phyloP scores from a whole-genome alignment of 768 basidiomycete species.

The Tricholomella constricta region DNA sequence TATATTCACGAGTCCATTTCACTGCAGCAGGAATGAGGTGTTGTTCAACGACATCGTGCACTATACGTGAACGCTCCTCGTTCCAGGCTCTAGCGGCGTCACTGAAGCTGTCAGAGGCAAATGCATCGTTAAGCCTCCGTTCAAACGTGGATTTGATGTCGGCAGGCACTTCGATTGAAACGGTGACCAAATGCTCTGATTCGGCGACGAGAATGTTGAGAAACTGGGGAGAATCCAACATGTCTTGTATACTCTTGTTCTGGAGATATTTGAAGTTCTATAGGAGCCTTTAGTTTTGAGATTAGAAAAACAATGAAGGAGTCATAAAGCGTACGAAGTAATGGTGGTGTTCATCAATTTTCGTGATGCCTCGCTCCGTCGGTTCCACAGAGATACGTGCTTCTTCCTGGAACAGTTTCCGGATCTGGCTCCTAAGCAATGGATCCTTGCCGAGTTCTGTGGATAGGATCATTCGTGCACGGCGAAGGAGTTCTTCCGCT shows the following conservation, averaged over 20 bases:
- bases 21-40: slow-evolving; percentile 81
- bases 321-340: slow-evolving; percentile 56
- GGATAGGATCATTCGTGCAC: slow-evolving; percentile 80
- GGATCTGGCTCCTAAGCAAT: slow-evolving; percentile 74
- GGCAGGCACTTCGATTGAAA: slow-evolving; percentile 67
- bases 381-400: slow-evolving; percentile 80
- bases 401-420: slow-evolving; percentile 71
- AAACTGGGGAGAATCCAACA: slow-evolving; percentile 78
- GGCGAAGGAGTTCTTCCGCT: slow-evolving; percentile 68
- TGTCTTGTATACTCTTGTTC: slow-evolving; percentile 71
- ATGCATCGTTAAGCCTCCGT: slow-evolving; percentile 75
- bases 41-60: slow-evolving; percentile 77
- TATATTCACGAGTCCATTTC: slow-evolving; percentile 89
- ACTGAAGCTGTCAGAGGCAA: slow-evolving; percentile 81
- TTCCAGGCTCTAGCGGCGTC: slow-evolving; percentile 93
- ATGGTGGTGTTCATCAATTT: slow-evolving; percentile 74
- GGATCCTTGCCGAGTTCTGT: slow-evolving; percentile 95
- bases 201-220: slow-evolving; percentile 91
- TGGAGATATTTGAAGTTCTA: slow-evolving; percentile 95
- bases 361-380: slow-evolving; percentile 81
- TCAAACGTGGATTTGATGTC: slow-evolving; percentile 69
- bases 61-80: slow-evolving; percentile 73
- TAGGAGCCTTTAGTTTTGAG: too few relatives aligned
- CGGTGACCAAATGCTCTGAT: slow-evolving; percentile 80
- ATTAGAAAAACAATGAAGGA: background rate